phyloP scores from a whole-genome alignment of 129 eudicot genomes.

The Arctium lappa region DNA sequence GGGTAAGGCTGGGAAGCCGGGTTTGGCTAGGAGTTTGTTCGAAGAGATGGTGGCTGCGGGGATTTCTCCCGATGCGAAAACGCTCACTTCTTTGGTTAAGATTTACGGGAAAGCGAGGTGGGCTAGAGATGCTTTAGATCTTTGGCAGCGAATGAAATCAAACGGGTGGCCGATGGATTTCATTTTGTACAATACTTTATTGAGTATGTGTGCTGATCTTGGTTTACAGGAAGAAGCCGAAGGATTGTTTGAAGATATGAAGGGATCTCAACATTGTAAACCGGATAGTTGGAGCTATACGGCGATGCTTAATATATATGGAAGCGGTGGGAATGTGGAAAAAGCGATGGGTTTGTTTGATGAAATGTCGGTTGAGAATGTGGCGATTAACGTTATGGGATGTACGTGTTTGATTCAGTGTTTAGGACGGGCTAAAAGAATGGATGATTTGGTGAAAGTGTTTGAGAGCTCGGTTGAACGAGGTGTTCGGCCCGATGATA shows the following conservation, averaged over 20 bases:
- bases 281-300: slow-evolving; percentile 80
- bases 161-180: slow-evolving; percentile 75
- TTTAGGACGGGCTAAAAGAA: slow-evolving; percentile 56
- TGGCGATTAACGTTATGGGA: slow-evolving; percentile 63
- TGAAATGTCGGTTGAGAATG: slow-evolving; percentile 44
- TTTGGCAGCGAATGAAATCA: slow-evolving; percentile 61
- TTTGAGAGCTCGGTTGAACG: slow-evolving; percentile 40
- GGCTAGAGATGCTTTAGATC: slow-evolving; percentile 60
- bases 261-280: slow-evolving; percentile 32
- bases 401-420: slow-evolving; percentile 72
- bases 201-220: slow-evolving; percentile 78
- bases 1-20: slow-evolving; percentile 70
- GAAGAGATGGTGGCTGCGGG: slow-evolving; percentile 67
- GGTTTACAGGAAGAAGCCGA: slow-evolving; percentile 69
- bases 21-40: slow-evolving; percentile 59
- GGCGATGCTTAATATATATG: slow-evolving; percentile 65
- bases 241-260: slow-evolving; percentile 64
- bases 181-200: slow-evolving; percentile 54
- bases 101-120: slow-evolving; percentile 70
- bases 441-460: slow-evolving; percentile 54
- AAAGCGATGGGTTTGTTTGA: slow-evolving; percentile 62
- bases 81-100: slow-evolving; percentile 58
- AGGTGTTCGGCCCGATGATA: slow-evolving; percentile 63
- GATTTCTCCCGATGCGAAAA: slow-evolving; percentile 54
- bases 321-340: slow-evolving; percentile 59